These are phyloP conservation scores for Coemansia asiatica DNA, from an alignment of 192 early-diverging fungal genomes.

Conservation along the genomic window DNA sequence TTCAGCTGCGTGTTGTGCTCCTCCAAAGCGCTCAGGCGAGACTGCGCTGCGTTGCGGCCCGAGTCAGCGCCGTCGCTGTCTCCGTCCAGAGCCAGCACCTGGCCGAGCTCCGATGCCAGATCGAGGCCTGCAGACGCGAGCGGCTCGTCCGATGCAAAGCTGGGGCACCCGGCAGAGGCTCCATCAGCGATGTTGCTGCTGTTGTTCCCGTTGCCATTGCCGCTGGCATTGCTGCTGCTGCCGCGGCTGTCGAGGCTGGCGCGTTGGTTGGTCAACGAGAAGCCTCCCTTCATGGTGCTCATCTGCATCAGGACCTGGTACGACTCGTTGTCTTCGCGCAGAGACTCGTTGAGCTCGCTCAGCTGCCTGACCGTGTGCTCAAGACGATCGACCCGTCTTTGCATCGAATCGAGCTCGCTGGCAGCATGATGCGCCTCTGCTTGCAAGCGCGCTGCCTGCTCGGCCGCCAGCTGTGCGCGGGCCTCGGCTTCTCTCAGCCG, in stretches of 20 bases:
- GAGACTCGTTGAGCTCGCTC: constrained; percentile 64
- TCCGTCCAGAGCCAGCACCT: constrained; percentile 25
- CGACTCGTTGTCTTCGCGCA: constrained; percentile 81
- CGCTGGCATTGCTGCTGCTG: constrained; percentile 18
- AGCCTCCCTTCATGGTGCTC: constrained; percentile 78
- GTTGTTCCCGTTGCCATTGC: not conserved
- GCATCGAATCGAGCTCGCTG: constrained; percentile 19
- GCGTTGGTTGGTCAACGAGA: constrained; percentile 54
- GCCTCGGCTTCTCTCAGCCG: constrained; percentile 36
- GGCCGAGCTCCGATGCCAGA: constrained; percentile 52
- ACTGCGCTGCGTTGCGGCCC: constrained; percentile 6
- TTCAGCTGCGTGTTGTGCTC: constrained; percentile 45
- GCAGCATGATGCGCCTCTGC: constrained; percentile 28
- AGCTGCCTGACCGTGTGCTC: constrained; percentile 62
- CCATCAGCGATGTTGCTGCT: constrained; percentile 17
- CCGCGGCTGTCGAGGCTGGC: constrained; percentile 49
- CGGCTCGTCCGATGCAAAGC: constrained; percentile 10
- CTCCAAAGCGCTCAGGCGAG: constrained; percentile 34
- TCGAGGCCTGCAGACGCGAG: constrained; percentile 24
- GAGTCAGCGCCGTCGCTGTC: not conserved
- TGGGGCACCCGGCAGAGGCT: not conserved
- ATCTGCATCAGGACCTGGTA: constrained; percentile 79
- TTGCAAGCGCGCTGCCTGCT: constrained; percentile 29
- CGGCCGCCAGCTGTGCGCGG: constrained; percentile 28
- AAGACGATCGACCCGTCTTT: constrained; percentile 49